Conservation (phyloP, 805 yeast species). For the Zygoascus tannicola region DNA sequence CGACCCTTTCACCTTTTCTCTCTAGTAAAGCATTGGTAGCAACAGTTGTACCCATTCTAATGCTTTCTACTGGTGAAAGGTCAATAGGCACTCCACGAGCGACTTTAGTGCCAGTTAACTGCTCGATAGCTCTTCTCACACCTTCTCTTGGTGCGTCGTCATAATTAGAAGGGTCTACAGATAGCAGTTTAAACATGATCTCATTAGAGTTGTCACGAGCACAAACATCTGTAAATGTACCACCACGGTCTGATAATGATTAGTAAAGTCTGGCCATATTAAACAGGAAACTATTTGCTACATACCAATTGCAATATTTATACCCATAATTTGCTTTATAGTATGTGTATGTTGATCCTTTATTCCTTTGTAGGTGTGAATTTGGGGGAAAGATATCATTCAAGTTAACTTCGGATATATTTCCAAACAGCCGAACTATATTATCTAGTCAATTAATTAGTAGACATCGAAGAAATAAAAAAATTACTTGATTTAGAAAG, state of each 20-base stretch:
- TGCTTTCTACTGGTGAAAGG: slow-evolving; percentile 42
- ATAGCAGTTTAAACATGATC: slow-evolving; percentile 64
- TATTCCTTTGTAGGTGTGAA: too few species aligned
- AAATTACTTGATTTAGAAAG: too few species aligned
- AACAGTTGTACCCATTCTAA: slow-evolving; percentile 89
- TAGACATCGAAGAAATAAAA: too few species aligned
- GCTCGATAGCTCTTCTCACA: slow-evolving; percentile 65
- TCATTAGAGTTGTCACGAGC: slow-evolving; percentile 47
- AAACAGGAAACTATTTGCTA: background rate
- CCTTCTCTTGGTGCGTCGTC: slow-evolving; percentile 91
- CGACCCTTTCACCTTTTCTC: slow-evolving; percentile 84
- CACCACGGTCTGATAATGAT: slow-evolving; percentile 64
- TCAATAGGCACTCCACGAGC: slow-evolving; percentile 56
- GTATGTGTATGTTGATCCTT: too few species aligned
- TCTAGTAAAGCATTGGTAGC: slow-evolving; percentile 94
- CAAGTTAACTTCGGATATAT: too few species aligned
- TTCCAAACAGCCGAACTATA: too few species aligned
- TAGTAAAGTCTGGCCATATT: background rate
- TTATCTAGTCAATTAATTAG: too few species aligned
- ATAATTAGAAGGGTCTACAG: slow-evolving; percentile 84
- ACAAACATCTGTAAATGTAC: slow-evolving; percentile 81
- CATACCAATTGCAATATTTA: slow-evolving; percentile 19
- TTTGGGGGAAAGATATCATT: too few species aligned
- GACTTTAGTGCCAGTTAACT: slow-evolving; percentile 42
- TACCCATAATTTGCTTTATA: slow-evolving; percentile 10